A percentile compares a stretch with the other conserved stretches of the same genome.
These are phyloP conservation scores for Lachnellula hyalina DNA, from an alignment of 2,329 filamentous ascomycete species.

Conservation along the genomic window DNA sequence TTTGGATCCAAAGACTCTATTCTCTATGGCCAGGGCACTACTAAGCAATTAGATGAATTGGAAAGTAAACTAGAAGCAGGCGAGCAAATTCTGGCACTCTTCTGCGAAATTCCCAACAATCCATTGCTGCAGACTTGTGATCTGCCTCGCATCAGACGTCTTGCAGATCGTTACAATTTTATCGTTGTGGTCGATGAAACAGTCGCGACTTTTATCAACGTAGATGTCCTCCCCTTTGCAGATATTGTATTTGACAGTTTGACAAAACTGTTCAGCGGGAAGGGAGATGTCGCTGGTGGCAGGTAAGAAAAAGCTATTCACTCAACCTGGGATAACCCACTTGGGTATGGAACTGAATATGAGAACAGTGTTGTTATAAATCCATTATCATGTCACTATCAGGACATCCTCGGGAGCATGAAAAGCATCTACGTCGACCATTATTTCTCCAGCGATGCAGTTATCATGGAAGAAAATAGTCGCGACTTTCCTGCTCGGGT, in stretches of 20 bases:
- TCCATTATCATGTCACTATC: not conserved
- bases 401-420: not conserved
- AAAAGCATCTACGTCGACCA: not conserved
- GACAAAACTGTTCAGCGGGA: constrained; percentile 92
- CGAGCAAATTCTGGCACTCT: constrained; percentile 71
- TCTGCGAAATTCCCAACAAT: constrained; percentile 90
- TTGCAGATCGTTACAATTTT: constrained; percentile 80
- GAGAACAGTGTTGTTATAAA: not conserved
- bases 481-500: constrained; percentile 78
- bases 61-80: constrained; percentile 63
- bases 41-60: constrained; percentile 59
- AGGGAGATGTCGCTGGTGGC: constrained; percentile 95
- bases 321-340: not conserved
- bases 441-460: constrained; percentile 5
- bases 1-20: not conserved
- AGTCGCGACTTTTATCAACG: constrained; percentile 87
- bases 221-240: constrained; percentile 78
- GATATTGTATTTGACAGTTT: constrained; percentile 88
- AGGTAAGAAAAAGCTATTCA: constrained; percentile 34
- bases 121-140: constrained; percentile 79
- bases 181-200: constrained; percentile 92
- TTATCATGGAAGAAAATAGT: constrained; percentile 53
- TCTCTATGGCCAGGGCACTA: not conserved
- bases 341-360: not conserved
- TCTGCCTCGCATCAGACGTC: constrained; percentile 63